Evolutionary conservation across 768 basidiomycete genomes (phyloP).

Genomic region (Sutorius australiensis): DNA sequence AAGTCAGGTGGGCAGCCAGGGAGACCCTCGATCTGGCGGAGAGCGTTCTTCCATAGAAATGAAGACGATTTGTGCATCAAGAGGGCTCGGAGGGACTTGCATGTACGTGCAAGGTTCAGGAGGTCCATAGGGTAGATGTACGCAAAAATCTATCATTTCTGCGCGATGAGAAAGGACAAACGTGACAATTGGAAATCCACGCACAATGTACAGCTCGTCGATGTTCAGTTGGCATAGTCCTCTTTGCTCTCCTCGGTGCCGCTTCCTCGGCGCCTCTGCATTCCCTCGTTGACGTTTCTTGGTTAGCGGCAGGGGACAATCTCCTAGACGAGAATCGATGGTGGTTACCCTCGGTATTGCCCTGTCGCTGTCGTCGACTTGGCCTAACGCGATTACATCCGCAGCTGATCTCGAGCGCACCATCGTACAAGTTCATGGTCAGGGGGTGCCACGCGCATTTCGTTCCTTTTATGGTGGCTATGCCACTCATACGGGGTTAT

Average conservation of each 20-base stretch:
- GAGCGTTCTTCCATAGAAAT: conserved; percentile 26
- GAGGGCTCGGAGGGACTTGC: conserved; percentile 36
- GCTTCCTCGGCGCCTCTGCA: conserved; percentile 6
- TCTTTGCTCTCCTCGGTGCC: neutral
- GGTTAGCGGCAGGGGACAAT: neutral
- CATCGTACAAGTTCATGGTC: conserved; percentile 19
- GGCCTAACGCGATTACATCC: neutral
- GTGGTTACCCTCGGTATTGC: neutral
- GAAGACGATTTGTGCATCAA: conserved; percentile 32
- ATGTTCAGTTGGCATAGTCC: conserved; percentile 17
- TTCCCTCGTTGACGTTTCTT: conserved; percentile 7
- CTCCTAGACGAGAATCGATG: neutral
- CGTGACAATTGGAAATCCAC: neutral
- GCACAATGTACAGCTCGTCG: conserved; percentile 20
- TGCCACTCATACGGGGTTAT: conserved; percentile 1
- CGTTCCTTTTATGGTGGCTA: conserved; percentile 14
- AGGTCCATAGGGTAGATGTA: conserved; percentile 36
- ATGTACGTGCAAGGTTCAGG: conserved; percentile 38
- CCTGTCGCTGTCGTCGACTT: neutral
- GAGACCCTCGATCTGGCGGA: conserved; percentile 35
- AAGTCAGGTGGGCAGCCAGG: conserved; percentile 45
- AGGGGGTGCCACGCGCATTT: conserved; percentile 27
- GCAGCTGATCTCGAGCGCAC: neutral
- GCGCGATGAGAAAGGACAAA: neutral
- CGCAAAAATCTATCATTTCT: conserved; percentile 34